Evolutionary conservation across 306 rosid genomes (phyloP).

Genomic region (Medicago truncatula): MtrunA17r5.0-ANR NC_053042.1:53277501-53278000

Average conservation of each 20-base stretch:
- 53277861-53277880: too few species aligned
- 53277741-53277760: background rate
- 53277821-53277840: slow-evolving; percentile 22
- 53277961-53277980: too few species aligned
- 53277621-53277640: background rate
- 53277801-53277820: too few species aligned
- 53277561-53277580: background rate
- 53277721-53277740: slow-evolving; percentile 25
- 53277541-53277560: background rate
- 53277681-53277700: slow-evolving; percentile 4
- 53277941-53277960: too few species aligned
- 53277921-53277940: too few species aligned
- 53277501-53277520: too few species aligned
- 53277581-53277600: background rate
- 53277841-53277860: background rate
- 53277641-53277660: slow-evolving; percentile 41
- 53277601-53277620: slow-evolving; percentile 8
- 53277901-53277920: too few species aligned
- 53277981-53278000: too few species aligned
- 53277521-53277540: background rate
- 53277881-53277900: too few species aligned
- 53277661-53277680: slow-evolving; percentile 32
- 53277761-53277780: background rate
- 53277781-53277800: too few species aligned
- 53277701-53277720: slow-evolving; percentile 22